These are phyloP conservation scores for Nymphaea thermarum DNA, from an alignment of 164 flowering plant genomes.

Conservation along the genomic window DNA sequence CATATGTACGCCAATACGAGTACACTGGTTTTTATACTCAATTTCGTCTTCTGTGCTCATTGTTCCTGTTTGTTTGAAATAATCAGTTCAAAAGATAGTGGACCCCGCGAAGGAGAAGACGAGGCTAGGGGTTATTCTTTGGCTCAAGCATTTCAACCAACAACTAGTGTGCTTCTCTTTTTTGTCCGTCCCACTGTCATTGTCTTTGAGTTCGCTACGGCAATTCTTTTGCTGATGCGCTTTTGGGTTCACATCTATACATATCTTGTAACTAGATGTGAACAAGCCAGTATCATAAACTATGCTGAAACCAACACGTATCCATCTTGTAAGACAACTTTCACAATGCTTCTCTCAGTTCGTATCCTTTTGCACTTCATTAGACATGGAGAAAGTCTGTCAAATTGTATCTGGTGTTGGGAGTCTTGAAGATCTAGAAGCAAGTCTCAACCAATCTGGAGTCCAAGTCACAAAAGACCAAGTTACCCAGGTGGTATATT, in stretches of 20 bases:
- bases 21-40: too few relatives aligned
- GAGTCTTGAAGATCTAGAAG: conserved; percentile 57
- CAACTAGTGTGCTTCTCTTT: background rate
- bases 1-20: too few relatives aligned
- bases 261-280: background rate
- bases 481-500: conserved; percentile 36
- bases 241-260: background rate
- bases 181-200: background rate
- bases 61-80: too few relatives aligned
- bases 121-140: too few relatives aligned
- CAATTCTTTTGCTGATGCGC: background rate
- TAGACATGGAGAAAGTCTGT: conserved; percentile 25
- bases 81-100: too few relatives aligned
- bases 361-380: background rate
- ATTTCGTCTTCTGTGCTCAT: too few relatives aligned
- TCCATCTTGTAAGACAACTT: background rate
- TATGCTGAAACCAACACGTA: background rate
- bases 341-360: background rate
- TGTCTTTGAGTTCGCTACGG: background rate
- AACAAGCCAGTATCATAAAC: background rate
- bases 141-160: background rate
- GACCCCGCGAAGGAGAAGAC: too few relatives aligned
- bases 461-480: conserved; percentile 26
- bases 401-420: conserved; percentile 37
- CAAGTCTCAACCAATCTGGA: conserved; percentile 21